These are phyloP conservation scores for Tothia fuscella DNA, from an alignment of 2,329 filamentous ascomycete genomes.

Conservation along the genomic window DNA sequence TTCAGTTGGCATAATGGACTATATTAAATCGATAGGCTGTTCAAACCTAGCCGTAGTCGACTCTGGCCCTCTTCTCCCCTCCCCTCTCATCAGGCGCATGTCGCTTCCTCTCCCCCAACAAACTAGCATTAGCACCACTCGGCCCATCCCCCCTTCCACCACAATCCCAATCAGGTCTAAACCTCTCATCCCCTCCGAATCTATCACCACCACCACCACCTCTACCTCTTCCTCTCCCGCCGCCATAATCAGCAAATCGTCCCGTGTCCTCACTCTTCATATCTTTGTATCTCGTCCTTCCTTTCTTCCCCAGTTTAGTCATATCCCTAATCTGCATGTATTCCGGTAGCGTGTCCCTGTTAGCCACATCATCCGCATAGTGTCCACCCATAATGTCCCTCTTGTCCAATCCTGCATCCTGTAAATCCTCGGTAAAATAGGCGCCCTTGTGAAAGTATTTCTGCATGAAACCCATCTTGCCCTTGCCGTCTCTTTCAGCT, in stretches of 20 bases:
- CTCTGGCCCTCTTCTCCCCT: conserved; percentile 32
- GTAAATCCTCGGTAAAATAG: conserved; percentile 77
- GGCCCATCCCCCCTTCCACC: conserved; percentile 34
- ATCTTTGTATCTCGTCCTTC: conserved; percentile 80
- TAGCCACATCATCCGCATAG: conserved; percentile 71
- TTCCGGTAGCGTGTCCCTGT: conserved; percentile 74
- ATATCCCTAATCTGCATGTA: conserved; percentile 89
- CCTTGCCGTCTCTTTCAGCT: conserved; percentile 60
- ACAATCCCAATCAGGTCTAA: conserved; percentile 46
- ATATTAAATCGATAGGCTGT: too few relatives aligned
- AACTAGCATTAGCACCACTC: conserved; percentile 59
- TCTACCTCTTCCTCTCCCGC: conserved; percentile 40
- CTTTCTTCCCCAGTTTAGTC: conserved; percentile 87
- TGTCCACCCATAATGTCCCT: conserved; percentile 76
- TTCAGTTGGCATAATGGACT: too few relatives aligned
- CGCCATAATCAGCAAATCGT: conserved; percentile 59
- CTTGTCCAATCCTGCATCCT: conserved; percentile 61
- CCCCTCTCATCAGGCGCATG: conserved; percentile 26
- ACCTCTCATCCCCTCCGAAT: conserved; percentile 46
- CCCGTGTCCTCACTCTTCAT: conserved; percentile 85
- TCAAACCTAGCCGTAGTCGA: conserved; percentile 20
- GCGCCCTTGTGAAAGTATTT: conserved; percentile 96
- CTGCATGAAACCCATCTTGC: conserved; percentile 83
- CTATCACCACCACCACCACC: conserved; percentile 58
- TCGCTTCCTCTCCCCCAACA: conserved; percentile 51